Conservation (phyloP, 129 eudicot genomes). For the Centrapalus pauciflorus region DNA sequence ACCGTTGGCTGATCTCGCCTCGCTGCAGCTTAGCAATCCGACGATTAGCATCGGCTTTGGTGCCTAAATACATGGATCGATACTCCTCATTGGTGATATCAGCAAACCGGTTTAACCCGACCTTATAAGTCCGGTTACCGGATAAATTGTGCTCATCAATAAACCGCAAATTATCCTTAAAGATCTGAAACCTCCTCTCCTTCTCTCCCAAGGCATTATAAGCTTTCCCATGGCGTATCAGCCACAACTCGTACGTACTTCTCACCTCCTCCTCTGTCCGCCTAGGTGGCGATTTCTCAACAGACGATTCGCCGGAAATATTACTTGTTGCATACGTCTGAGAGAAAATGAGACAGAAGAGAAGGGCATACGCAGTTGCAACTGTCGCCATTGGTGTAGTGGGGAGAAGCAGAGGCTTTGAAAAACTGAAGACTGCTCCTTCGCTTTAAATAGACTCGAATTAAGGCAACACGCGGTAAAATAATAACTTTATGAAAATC, state of each 20-base stretch:
- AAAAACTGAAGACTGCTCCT: not conserved
- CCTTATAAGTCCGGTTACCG: conserved; percentile 50
- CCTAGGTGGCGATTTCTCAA: conserved; percentile 6
- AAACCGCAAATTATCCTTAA: conserved; percentile 57
- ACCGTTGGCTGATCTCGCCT: conserved; percentile 42
- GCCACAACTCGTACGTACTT: conserved; percentile 59
- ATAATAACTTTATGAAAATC: too few species aligned
- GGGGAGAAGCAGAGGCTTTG: conserved; percentile 22
- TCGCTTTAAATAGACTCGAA: conserved; percentile 27
- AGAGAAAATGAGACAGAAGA: conserved; percentile 34
- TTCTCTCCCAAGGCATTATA: conserved; percentile 68
- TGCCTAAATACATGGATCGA: conserved; percentile 55
- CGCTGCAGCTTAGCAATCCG: conserved; percentile 46
- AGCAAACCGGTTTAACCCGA: conserved; percentile 81
- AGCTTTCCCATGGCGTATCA: conserved; percentile 48
- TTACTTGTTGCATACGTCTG: conserved; percentile 19
- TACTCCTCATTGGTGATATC: conserved; percentile 79
- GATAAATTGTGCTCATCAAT: conserved; percentile 63
- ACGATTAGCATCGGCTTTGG: conserved; percentile 41
- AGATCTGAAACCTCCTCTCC: conserved; percentile 58
- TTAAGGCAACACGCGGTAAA: too few species aligned
- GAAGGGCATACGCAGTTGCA: conserved; percentile 23
- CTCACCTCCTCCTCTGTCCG: conserved; percentile 56
- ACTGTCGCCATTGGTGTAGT: conserved; percentile 26
- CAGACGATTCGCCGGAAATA: conserved; percentile 2